phyloP scores from a whole-genome alignment of 768 basidiomycete genomes.

The Tylopilus rubrobrunneus region DNA sequence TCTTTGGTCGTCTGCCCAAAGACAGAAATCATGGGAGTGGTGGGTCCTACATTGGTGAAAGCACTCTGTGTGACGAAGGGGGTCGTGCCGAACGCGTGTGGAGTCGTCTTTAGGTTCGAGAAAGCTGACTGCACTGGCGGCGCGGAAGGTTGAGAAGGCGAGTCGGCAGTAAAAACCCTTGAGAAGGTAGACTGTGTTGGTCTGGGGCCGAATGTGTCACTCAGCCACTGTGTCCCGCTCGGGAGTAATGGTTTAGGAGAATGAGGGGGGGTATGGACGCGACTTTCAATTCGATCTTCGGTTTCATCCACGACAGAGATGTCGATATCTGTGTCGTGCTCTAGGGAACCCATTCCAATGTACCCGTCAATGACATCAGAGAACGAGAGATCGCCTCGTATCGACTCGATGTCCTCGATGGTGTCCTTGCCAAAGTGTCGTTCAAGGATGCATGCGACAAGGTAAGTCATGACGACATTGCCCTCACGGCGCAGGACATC shows the following conservation, averaged over 20 bases:
- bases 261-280: not conserved
- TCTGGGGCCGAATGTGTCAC: conserved; percentile 28
- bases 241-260: conserved; percentile 20
- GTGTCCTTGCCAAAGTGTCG: conserved; percentile 80
- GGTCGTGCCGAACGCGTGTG: conserved; percentile 32
- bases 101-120: conserved; percentile 29
- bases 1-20: conserved; percentile 8
- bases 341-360: conserved; percentile 27
- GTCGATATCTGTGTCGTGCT: conserved; percentile 25
- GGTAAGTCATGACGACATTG: conserved; percentile 70
- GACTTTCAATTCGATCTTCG: conserved; percentile 13
- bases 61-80: conserved; percentile 16
- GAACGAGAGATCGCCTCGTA: conserved; percentile 53
- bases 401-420: conserved; percentile 68
- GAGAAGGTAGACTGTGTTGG: conserved; percentile 26
- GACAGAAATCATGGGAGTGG: conserved; percentile 1
- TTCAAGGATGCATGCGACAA: conserved; percentile 87
- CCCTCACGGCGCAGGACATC: conserved; percentile 61
- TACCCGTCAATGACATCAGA: conserved; percentile 70
- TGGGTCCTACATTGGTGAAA: conserved; percentile 1
- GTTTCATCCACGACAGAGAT: conserved; percentile 20
- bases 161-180: conserved; percentile 4
- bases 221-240: conserved; percentile 31
- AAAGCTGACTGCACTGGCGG: conserved; percentile 29
- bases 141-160: conserved; percentile 13